A percentile compares a stretch with the other conserved stretches of the same genome.
phyloP scores from a whole-genome alignment of 2,329 filamentous ascomycete species.

The Ascochyta koolunga region DNA sequence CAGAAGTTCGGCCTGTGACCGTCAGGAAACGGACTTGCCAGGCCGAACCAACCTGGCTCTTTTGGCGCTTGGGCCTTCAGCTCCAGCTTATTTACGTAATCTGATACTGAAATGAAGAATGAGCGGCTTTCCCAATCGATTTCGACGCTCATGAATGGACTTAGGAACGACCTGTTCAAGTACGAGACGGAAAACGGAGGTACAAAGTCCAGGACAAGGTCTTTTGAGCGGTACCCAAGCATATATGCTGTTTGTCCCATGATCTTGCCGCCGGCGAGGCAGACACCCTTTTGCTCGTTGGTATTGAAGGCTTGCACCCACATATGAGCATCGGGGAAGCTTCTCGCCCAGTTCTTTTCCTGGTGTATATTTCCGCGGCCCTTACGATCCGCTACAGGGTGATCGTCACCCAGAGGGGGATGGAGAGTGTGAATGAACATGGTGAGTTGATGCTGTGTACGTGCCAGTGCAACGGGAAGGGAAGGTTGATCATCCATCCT shows the following conservation, averaged over 20 bases:
- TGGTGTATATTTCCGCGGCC: conserved; percentile 53
- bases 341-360: conserved; percentile 59
- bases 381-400: conserved; percentile 29
- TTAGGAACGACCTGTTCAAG: conserved; percentile 38
- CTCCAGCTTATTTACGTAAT: conserved; percentile 50
- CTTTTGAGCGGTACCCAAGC: conserved; percentile 52
- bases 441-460: conserved; percentile 55
- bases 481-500: conserved; percentile 52
- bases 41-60: conserved; percentile 52
- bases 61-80: conserved; percentile 50
- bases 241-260: conserved; percentile 52
- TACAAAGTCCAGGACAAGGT: conserved; percentile 49
- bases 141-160: conserved; percentile 52
- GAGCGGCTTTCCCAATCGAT: conserved; percentile 50
- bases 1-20: conserved; percentile 54
- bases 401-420: conserved; percentile 38
- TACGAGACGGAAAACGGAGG: conserved; percentile 52
- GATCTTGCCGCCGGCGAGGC: conserved; percentile 44
- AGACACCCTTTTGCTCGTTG: conserved; percentile 29
- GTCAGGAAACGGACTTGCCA: conserved; percentile 54
- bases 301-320: conserved; percentile 43
- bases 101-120: conserved; percentile 48
- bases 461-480: conserved; percentile 59
- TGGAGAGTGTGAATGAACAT: conserved; percentile 48
- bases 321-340: conserved; percentile 53